These are phyloP conservation scores for Penicillium sp. DNA, from an alignment of 2,329 filamentous ascomycete genomes.

Conservation along the genomic window DNA sequence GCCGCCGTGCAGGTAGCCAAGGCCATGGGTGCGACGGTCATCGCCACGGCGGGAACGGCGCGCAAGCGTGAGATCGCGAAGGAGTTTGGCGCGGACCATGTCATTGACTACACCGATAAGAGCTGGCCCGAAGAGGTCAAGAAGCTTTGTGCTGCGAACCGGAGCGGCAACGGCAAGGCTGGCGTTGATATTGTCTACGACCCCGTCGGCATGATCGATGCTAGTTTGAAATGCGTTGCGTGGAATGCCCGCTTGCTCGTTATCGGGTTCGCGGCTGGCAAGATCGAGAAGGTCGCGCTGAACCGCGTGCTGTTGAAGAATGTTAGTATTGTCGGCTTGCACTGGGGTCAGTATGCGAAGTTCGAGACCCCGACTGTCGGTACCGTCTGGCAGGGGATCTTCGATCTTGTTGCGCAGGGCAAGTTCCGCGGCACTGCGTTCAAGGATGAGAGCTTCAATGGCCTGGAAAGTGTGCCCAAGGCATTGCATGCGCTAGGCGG, in stretches of 20 bases:
- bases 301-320: conserved; percentile 94
- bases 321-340: conserved; percentile 81
- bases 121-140: conserved; percentile 68
- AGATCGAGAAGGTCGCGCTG: conserved; percentile 87
- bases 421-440: conserved; percentile 83
- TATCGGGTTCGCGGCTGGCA: conserved; percentile 82
- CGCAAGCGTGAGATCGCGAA: conserved; percentile 78
- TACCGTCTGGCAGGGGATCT: conserved; percentile 78
- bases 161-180: conserved; percentile 62
- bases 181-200: conserved; percentile 95
- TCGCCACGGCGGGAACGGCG: conserved; percentile 80
- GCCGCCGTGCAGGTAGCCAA: conserved; percentile 94
- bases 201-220: conserved; percentile 84
- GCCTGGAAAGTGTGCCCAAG: conserved; percentile 72
- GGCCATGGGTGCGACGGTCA: conserved; percentile 85
- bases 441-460: conserved; percentile 76
- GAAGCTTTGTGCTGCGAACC: conserved; percentile 54
- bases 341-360: conserved; percentile 82
- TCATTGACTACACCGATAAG: conserved; percentile 74
- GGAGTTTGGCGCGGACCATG: conserved; percentile 80
- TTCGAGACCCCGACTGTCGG: conserved; percentile 69
- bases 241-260: conserved; percentile 90
- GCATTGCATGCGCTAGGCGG: conserved; percentile 75
- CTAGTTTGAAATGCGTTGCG: conserved; percentile 83
- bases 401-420: conserved; percentile 70